A percentile compares a stretch with the other conserved stretches of the same genome.
Conservation (phyloP, 495 filamentous ascomycete genomes). For the Staphylotrichum longicolle region DNA sequence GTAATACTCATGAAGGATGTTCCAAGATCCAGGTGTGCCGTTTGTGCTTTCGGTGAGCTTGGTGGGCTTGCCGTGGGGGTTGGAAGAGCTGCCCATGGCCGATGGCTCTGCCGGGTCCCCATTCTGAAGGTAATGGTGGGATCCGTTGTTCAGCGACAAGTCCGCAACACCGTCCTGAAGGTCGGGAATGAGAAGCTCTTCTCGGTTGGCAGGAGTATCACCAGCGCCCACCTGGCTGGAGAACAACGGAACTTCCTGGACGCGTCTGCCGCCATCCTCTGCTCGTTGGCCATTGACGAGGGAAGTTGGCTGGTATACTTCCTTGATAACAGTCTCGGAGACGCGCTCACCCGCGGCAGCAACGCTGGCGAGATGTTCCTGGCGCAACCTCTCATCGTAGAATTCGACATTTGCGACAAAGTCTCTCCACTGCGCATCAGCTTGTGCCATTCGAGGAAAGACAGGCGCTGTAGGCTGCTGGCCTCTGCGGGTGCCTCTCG, state of each 20-base stretch:
- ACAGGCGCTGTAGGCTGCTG: too few relatives aligned
- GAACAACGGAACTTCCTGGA: constrained; percentile 7
- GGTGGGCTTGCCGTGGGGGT: too few relatives aligned
- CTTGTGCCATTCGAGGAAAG: neutral
- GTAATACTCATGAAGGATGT: too few relatives aligned
- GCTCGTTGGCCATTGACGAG: constrained; percentile 16
- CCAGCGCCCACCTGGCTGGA: neutral
- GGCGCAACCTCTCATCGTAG: constrained; percentile 6
- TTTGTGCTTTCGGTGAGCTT: too few relatives aligned
- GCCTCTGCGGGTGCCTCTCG: too few relatives aligned
- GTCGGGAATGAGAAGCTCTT: neutral
- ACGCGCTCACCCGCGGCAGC: neutral
- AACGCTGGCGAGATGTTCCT: neutral
- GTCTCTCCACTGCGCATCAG: neutral
- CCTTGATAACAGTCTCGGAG: constrained; percentile 5
- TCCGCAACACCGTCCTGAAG: neutral
- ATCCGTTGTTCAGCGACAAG: neutral
- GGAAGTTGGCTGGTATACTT: constrained; percentile 20
- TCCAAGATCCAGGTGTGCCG: too few relatives aligned
- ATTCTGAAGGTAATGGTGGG: neutral
- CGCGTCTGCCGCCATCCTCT: neutral
- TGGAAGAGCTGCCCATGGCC: too few relatives aligned
- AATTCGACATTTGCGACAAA: neutral
- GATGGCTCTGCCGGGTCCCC: too few relatives aligned
- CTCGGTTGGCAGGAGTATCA: neutral